These are phyloP conservation scores for Acorus gramineus DNA, from an alignment of 106 monocot species.

Conservation along the genomic window DNA sequence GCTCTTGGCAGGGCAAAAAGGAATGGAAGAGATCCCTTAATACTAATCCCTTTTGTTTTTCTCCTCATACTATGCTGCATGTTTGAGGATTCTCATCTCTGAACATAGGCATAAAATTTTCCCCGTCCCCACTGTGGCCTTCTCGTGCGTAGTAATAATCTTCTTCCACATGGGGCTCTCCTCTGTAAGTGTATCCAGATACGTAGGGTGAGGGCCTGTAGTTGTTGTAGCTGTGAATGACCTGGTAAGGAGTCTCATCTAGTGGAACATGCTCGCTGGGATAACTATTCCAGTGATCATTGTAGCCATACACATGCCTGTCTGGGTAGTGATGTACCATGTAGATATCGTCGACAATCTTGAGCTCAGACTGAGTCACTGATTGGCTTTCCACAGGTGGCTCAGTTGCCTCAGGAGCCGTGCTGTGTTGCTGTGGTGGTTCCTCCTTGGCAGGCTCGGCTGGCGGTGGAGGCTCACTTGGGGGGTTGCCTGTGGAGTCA, in stretches of 20 bases:
- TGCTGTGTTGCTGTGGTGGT: no score
- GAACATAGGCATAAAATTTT: slow-evolving; percentile 38
- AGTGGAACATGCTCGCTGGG: not conserved
- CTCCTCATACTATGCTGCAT: slow-evolving; percentile 28
- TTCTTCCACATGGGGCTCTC: slow-evolving; percentile 7
- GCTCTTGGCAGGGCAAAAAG: not conserved
- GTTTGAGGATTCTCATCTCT: slow-evolving; percentile 78
- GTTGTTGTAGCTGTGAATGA: slow-evolving; percentile 28
- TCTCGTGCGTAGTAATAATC: slow-evolving; percentile 1
- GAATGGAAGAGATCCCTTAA: not conserved
- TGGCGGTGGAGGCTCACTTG: not conserved
- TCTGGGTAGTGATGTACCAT: slow-evolving; percentile 53
- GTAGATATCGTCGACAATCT: slow-evolving; percentile 16
- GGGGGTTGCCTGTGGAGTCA: no score
- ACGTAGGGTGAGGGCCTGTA: slow-evolving; percentile 15
- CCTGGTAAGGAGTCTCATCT: slow-evolving; percentile 2
- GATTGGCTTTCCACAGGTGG: no score
- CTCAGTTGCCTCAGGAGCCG: not conserved
- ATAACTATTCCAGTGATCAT: slow-evolving; percentile 17
- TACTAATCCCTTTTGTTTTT: not conserved
- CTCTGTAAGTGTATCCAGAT: slow-evolving; percentile 14
- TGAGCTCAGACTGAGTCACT: not conserved
- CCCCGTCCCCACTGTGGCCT: slow-evolving; percentile 7
- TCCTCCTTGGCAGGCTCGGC: no score
- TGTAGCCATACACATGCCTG: not conserved